A percentile compares a stretch with the other conserved stretches of the same genome.
Evolutionary conservation across 2,329 filamentous ascomycete genomes (phyloP).

Genomic region (Ophiostoma piceae): DNA sequence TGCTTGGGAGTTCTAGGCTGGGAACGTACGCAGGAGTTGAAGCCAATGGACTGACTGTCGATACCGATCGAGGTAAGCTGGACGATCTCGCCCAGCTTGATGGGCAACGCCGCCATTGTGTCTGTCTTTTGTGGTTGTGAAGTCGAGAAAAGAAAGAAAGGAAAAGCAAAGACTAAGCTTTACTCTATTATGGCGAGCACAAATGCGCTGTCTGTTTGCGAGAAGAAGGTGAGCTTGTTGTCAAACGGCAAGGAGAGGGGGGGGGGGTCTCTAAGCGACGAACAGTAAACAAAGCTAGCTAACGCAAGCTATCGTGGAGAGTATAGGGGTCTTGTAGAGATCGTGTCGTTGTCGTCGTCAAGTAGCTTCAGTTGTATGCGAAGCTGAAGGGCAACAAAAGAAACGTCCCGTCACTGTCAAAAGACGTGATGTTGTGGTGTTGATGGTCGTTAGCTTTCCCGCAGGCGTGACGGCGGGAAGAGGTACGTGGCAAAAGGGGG

Average conservation of each 20-base stretch:
- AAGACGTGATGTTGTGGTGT: not conserved
- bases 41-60: constrained; percentile 58
- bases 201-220: constrained; percentile 17
- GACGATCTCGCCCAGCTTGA: constrained; percentile 41
- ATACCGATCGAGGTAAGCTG: constrained; percentile 38
- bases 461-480: constrained; percentile 21
- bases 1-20: not conserved
- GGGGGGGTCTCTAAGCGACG: constrained; percentile 11
- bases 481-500: constrained; percentile 20
- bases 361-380: constrained; percentile 15
- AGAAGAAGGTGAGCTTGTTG: not conserved
- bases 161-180: constrained; percentile 7
- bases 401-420: not conserved
- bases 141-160: constrained; percentile 13
- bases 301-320: not conserved
- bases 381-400: constrained; percentile 13
- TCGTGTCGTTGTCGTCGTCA: constrained; percentile 4
- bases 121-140: constrained; percentile 17
- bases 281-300: constrained; percentile 14
- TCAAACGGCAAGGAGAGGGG: not conserved
- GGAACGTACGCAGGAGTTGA: constrained; percentile 73
- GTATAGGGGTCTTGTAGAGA: not conserved
- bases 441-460: constrained; percentile 20
- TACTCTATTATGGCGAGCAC: constrained; percentile 7
- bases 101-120: constrained; percentile 38